Percentiles rank a stretch among this genome's conserved stretches.
Evolutionary conservation across 495 filamentous ascomycete genomes (phyloP).

Genomic region (Lasiosphaeria miniovina): DNA sequence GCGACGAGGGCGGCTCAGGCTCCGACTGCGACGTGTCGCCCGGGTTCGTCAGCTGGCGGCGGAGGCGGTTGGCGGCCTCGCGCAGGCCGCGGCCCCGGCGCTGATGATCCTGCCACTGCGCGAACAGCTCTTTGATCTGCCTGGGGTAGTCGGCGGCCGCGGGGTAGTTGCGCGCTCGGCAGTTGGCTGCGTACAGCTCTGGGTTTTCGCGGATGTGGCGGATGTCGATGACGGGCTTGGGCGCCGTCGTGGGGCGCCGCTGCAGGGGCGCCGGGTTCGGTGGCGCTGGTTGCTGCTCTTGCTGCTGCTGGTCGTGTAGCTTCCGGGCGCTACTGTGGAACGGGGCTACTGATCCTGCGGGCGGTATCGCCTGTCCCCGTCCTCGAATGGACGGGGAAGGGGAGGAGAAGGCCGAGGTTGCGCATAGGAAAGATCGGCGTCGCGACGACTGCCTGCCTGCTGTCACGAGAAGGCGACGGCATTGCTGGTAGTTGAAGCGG

Average conservation of each 20-base stretch:
- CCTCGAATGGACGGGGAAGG: neutral
- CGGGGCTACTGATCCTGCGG: neutral
- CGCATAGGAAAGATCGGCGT: neutral
- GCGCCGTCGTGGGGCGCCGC: conserved; percentile 62
- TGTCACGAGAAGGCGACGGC: conserved; percentile 19
- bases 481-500: conserved; percentile 29
- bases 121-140: conserved; percentile 66
- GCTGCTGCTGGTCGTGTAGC: conserved; percentile 8
- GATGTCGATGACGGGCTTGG: conserved; percentile 74
- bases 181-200: conserved; percentile 76
- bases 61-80: conserved; percentile 55
- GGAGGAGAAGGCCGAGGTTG: neutral
- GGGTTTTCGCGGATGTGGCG: conserved; percentile 85
- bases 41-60: conserved; percentile 46
- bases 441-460: neutral
- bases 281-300: conserved; percentile 9
- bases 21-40: conserved; percentile 21
- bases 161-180: conserved; percentile 78
- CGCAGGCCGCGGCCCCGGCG: conserved; percentile 52
- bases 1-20: conserved; percentile 32
- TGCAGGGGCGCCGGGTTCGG: neutral
- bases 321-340: conserved; percentile 12
- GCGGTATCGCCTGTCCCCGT: conserved; percentile 2
- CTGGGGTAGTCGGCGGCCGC: conserved; percentile 61
- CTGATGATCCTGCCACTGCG: conserved; percentile 60